Evolutionary conservation across 2,329 filamentous ascomycete species (phyloP).

Genomic region (Colletotrichum tropicale): DNA sequence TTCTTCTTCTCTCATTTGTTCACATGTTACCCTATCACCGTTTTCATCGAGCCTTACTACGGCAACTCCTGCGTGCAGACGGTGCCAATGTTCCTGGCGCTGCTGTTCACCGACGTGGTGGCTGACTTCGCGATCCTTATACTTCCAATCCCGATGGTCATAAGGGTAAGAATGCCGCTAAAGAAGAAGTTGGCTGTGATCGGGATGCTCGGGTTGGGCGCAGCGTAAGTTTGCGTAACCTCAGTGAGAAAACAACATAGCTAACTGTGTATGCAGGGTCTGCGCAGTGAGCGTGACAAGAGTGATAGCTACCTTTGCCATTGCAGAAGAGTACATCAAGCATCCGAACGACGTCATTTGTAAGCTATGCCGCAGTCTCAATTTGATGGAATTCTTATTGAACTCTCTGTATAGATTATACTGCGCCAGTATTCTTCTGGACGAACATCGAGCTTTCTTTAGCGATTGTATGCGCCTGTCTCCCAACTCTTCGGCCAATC

Average conservation of each 20-base stretch:
- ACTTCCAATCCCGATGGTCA: constrained; percentile 29
- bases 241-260: no score
- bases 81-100: constrained; percentile 24
- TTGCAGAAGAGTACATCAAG: constrained; percentile 22
- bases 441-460: constrained; percentile 44
- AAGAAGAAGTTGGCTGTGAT: constrained; percentile 28
- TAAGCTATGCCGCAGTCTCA: not conserved
- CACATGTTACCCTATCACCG: constrained; percentile 27
- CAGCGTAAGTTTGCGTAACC: constrained; percentile 20
- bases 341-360: constrained; percentile 29
- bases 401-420: no score
- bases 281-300: constrained; percentile 20
- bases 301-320: constrained; percentile 25
- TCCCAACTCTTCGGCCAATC: constrained; percentile 39
- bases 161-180: constrained; percentile 26
- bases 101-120: constrained; percentile 25
- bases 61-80: constrained; percentile 26
- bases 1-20: constrained; percentile 31
- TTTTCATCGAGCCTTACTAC: constrained; percentile 27
- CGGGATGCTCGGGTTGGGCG: constrained; percentile 28
- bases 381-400: no score
- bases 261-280: not conserved
- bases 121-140: constrained; percentile 28
- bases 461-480: constrained; percentile 42
- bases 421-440: constrained; percentile 35